A percentile compares a stretch with the other conserved stretches of the same genome.
phyloP scores from a whole-genome alignment of 2,329 filamentous ascomycete species.

The Neonectria faginata region DNA sequence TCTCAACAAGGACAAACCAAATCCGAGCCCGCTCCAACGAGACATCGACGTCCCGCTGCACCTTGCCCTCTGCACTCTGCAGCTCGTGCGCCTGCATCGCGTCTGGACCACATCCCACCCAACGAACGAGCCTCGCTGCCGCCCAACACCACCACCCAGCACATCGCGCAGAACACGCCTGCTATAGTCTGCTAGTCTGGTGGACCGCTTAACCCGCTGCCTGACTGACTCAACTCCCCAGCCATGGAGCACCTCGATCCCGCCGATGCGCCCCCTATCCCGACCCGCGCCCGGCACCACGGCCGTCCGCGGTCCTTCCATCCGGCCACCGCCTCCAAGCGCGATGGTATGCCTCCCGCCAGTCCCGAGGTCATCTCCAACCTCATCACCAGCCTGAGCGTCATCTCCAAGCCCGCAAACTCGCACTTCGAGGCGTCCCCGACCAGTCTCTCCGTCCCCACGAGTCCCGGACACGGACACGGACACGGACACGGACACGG shows the following conservation, averaged over 20 bases:
- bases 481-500: conserved; percentile 52
- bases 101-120: not conserved
- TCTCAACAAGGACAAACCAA: not conserved
- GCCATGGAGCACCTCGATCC: conserved; percentile 47
- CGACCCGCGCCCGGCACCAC: conserved; percentile 43
- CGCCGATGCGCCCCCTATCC: conserved; percentile 49
- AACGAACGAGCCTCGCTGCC: not conserved
- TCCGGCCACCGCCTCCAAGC: conserved; percentile 30
- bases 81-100: conserved; percentile 1
- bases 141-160: no score
- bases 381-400: conserved; percentile 76
- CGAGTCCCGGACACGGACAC: conserved; percentile 49
- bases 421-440: conserved; percentile 74
- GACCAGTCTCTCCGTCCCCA: conserved; percentile 54
- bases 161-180: not conserved
- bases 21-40: not conserved
- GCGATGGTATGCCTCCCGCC: conserved; percentile 55
- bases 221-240: conserved; percentile 2
- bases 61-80: not conserved
- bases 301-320: conserved; percentile 33
- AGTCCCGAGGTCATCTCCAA: conserved; percentile 78
- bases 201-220: no score
- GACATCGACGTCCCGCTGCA: not conserved
- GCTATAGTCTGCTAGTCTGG: not conserved
- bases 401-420: conserved; percentile 75